Percentiles rank a stretch among this genome's conserved stretches.
phyloP scores from a whole-genome alignment of 108 stramenopile genomes.

The Stephanodiscus minutulus region DNA sequence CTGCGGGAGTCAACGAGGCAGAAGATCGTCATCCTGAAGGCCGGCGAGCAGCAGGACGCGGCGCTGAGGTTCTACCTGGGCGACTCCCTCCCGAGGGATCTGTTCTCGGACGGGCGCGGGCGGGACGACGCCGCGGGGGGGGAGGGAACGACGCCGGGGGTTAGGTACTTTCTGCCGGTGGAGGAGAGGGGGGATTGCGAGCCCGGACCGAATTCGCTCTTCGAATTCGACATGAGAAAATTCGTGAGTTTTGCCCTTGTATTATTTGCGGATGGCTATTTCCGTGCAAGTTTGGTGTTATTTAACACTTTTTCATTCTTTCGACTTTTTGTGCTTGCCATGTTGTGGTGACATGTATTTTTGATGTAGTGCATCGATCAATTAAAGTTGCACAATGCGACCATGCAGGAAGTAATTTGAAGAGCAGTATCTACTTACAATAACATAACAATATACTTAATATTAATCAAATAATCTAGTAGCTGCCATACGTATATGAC shows the following conservation, averaged over 20 bases:
- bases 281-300: no score
- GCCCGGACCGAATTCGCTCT: constrained; percentile 48
- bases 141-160: background rate
- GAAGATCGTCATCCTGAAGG: constrained; percentile 68
- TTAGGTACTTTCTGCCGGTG: constrained; percentile 34
- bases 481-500: constrained; percentile 69
- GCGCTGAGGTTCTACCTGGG: constrained; percentile 59
- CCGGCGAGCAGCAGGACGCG: constrained; percentile 57
- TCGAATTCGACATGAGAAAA: constrained; percentile 51
- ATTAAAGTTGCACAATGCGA: constrained; percentile 37
- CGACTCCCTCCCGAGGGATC: constrained; percentile 46
- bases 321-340: background rate
- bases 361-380: constrained; percentile 38
- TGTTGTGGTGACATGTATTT: background rate
- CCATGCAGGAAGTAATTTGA: constrained; percentile 40
- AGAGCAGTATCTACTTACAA: background rate
- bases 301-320: background rate
- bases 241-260: constrained; percentile 39
- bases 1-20: constrained; percentile 72
- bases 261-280: background rate
- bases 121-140: background rate
- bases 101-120: constrained; percentile 23
- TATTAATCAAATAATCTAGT: constrained; percentile 41
- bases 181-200: constrained; percentile 30
- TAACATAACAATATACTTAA: constrained; percentile 1